These are phyloP conservation scores for Rhynchosporium graminicola DNA, from an alignment of 2,329 filamentous ascomycete genomes.

Conservation along the genomic window DNA sequence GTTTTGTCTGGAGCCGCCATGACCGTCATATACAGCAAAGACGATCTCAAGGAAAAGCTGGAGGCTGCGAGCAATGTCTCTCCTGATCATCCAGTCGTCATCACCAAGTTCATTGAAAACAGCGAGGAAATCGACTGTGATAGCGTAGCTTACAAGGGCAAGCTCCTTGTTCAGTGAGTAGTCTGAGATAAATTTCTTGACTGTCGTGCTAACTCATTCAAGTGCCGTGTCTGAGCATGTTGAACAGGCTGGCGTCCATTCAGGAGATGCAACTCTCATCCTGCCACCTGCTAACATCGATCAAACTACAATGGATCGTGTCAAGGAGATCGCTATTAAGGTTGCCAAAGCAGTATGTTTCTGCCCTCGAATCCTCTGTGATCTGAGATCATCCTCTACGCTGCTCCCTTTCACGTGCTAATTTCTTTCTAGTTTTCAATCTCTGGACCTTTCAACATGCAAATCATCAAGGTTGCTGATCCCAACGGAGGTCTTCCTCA, in stretches of 20 bases:
- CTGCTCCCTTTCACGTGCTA: background rate
- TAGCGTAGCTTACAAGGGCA: constrained; percentile 82
- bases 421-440: constrained; percentile 67
- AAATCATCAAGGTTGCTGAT: constrained; percentile 91
- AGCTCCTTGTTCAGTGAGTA: constrained; percentile 72
- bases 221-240: constrained; percentile 88
- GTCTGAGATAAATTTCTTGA: too few species aligned
- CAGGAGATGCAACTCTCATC: constrained; percentile 92
- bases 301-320: constrained; percentile 72
- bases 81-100: constrained; percentile 95
- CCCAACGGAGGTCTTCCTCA: constrained; percentile 72
- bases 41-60: constrained; percentile 93
- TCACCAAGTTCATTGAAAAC: constrained; percentile 97
- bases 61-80: constrained; percentile 87
- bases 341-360: constrained; percentile 74
- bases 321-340: constrained; percentile 95
- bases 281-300: constrained; percentile 84
- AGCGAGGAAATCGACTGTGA: constrained; percentile 97
- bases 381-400: too few species aligned
- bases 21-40: constrained; percentile 89
- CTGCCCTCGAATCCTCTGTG: too few species aligned
- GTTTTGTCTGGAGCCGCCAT: constrained; percentile 97
- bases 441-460: constrained; percentile 99
- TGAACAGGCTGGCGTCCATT: constrained; percentile 97
- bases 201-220: background rate